Evolutionary conservation across 768 basidiomycete genomes (phyloP), one percentile per base, ranked within the genome.

Genomic region (Sporobolomyces phaffii): DNA sequence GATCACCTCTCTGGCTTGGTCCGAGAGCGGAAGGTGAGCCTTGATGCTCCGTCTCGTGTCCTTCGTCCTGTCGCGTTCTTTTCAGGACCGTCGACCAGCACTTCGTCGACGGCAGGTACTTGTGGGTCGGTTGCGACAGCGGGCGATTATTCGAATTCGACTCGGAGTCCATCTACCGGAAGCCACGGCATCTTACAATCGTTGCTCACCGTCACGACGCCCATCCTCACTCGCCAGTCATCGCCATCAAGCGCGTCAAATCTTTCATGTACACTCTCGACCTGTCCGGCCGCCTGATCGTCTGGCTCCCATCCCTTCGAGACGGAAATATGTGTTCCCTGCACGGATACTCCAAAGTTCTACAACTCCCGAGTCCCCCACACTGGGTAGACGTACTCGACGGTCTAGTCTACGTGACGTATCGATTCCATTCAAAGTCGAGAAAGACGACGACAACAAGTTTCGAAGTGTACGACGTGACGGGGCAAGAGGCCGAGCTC

Each of bases 61-160:
- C 11, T 36, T 7, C 38, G 4, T 17, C 1, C 40, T 0, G 5
- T 13, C 22, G 11, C 8, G 1, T 6, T 1, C 31, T 36, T 0
- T 11, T 22, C 29, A 40, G 22, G 15, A 45, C 33, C 8, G 15
- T 31, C 31, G 50, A 51, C 36, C n/a, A 8, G 52, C 15, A 5
- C 13, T 22, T 14, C 18, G 22, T 34, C 9, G n/a, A n/a, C 34
- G 36, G 43, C 54, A 69, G 68, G 3, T 69, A 64, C 38, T 36
- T 69, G 18, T 69, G 68, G 63, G 54, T 56, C 22, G 68, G 68
- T 17, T 52, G 49, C 15, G 24, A 29, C 34, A 24, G 20, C n/a
- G 68, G 68, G 1, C 2, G 8, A 6, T 49, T 69, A 1, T 53
- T 40, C 54, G 43, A 69, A 31, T 44, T 62, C 60, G 60, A 62